phyloP scores from a whole-genome alignment of 2,329 filamentous ascomycete species.

The Claviceps sp. region DNA sequence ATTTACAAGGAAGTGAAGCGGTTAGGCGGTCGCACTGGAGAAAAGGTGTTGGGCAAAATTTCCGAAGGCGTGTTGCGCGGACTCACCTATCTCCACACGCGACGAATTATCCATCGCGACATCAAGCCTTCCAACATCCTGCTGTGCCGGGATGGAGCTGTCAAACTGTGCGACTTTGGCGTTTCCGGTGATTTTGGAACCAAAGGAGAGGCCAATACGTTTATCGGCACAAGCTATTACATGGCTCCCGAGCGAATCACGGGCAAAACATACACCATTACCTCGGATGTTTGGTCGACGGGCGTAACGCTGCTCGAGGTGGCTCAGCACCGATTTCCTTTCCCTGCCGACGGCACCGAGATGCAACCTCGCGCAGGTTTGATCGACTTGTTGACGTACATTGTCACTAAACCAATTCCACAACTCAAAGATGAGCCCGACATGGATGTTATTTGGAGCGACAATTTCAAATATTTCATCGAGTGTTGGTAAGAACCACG shows the following conservation, averaged over 20 bases:
- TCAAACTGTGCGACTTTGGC: constrained; percentile 97
- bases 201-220: constrained; percentile 96
- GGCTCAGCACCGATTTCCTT: constrained; percentile 96
- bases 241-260: constrained; percentile 99
- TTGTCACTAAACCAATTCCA: constrained; percentile 88
- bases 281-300: constrained; percentile 94
- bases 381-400: constrained; percentile 93
- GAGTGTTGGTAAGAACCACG: constrained; percentile 83
- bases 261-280: constrained; percentile 95
- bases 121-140: constrained; percentile 98
- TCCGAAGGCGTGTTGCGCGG: constrained; percentile 90
- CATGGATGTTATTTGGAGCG: constrained; percentile 83
- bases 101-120: constrained; percentile 96
- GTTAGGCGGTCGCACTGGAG: constrained; percentile 82
- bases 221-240: constrained; percentile 97
- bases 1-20: constrained; percentile 97
- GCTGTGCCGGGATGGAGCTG: constrained; percentile 78
- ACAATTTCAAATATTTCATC: constrained; percentile 98
- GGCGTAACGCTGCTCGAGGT: constrained; percentile 97
- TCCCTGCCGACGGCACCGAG: constrained; percentile 90
- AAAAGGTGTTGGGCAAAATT: constrained; percentile 94
- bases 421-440: constrained; percentile 91
- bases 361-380: constrained; percentile 86
- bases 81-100: constrained; percentile 84
- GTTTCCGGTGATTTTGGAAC: constrained; percentile 97